phyloP scores from a whole-genome alignment of 768 basidiomycete species.

The Rhodotorula paludigena region DNA sequence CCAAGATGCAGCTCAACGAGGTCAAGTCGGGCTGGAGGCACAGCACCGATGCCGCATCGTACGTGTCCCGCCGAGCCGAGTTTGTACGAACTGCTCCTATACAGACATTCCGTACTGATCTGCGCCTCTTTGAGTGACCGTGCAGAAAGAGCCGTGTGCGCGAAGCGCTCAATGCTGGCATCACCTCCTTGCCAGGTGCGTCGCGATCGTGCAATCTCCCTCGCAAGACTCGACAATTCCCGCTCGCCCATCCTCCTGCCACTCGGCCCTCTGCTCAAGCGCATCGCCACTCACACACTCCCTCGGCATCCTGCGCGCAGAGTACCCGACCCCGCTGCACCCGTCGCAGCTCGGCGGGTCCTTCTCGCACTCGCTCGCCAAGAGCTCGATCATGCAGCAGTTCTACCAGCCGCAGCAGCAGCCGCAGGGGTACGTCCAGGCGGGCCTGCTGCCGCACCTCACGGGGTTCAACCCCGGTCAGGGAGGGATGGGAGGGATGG shows the following conservation, averaged over 20 bases:
- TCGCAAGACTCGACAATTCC: too few relatives aligned
- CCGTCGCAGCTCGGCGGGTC: slow-evolving; percentile 21
- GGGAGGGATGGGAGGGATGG: too few relatives aligned
- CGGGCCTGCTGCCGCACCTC: too few relatives aligned
- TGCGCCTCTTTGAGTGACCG: too few relatives aligned
- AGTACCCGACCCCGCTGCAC: slow-evolving; percentile 15
- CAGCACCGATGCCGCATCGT: slow-evolving; percentile 28
- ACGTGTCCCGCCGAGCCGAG: too few relatives aligned
- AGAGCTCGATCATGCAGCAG: slow-evolving; percentile 19
- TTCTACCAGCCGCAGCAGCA: slow-evolving; percentile 10
- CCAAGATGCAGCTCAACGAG: slow-evolving; percentile 32
- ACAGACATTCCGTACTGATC: too few relatives aligned
- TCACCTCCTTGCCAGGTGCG: slow-evolving; percentile 25
- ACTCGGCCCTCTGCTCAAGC: too few relatives aligned
- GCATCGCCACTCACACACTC: neutral
- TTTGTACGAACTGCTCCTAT: too few relatives aligned
- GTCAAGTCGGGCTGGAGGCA: slow-evolving; percentile 31
- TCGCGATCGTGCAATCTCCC: neutral
- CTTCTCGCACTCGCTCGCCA: slow-evolving; percentile 12
- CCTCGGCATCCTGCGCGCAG: neutral
- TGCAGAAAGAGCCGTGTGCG: slow-evolving; percentile 28
- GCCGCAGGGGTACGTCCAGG: slow-evolving; percentile 11
- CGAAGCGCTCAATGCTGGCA: slow-evolving; percentile 34
- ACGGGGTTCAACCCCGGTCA: too few relatives aligned
- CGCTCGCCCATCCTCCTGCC: neutral